Conservation (phyloP, 148 eudicot species). For the Cornus florida region DNA sequence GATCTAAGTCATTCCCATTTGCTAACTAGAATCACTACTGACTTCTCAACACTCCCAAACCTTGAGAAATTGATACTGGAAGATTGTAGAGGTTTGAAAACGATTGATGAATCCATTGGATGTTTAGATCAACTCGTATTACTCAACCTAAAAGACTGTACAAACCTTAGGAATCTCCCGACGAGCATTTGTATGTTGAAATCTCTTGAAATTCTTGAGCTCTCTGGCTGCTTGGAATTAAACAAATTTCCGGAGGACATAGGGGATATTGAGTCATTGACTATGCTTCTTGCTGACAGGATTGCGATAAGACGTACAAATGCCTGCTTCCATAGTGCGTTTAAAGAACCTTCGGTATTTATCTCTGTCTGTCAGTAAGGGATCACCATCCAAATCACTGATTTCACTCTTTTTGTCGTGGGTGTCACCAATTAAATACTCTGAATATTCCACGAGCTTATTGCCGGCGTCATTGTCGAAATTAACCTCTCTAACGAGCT, state of each 20-base stretch:
- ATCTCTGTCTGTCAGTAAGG: too few species aligned
- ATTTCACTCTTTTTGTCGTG: too few species aligned
- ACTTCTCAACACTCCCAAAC: neutral
- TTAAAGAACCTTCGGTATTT: neutral
- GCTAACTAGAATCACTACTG: neutral
- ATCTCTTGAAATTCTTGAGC: neutral
- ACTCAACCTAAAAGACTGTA: neutral
- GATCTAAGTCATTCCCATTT: neutral
- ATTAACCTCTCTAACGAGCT: too few species aligned
- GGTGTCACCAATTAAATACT: too few species aligned
- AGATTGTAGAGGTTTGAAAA: neutral
- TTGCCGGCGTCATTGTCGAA: too few species aligned
- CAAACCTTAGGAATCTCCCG: neutral
- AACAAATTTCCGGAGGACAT: neutral
- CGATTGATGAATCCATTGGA: neutral
- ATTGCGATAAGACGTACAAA: neutral
- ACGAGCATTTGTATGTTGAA: neutral
- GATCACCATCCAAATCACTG: too few species aligned
- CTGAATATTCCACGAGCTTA: too few species aligned
- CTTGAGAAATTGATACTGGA: neutral
- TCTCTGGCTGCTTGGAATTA: too few species aligned
- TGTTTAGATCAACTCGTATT: neutral
- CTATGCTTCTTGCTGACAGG: neutral
- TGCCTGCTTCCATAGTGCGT: neutral
- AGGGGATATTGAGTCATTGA: neutral